phyloP scores from a whole-genome alignment of 768 basidiomycete species.

The Auriscalpium microsporum region DNA sequence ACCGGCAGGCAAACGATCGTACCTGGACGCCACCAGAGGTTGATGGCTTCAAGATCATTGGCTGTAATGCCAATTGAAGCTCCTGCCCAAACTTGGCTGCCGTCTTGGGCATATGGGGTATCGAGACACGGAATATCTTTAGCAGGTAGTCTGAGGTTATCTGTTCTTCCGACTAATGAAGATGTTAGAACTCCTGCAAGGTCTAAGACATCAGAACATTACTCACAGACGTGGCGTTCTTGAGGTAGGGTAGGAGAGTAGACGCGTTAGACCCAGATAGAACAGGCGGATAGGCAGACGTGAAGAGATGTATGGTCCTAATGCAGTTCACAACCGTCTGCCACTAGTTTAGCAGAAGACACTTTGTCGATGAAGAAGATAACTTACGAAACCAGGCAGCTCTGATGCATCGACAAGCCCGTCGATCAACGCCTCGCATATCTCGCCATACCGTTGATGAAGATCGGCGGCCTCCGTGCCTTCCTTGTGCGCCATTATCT shows the following conservation, averaged over 20 bases:
- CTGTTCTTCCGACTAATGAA: slow-evolving; percentile 68
- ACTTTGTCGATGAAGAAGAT: not conserved
- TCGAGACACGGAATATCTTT: slow-evolving; percentile 76
- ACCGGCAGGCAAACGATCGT: slow-evolving; percentile 12
- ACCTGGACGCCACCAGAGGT: slow-evolving; percentile 60
- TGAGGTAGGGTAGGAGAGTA: slow-evolving; percentile 84
- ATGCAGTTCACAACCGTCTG: slow-evolving; percentile 81
- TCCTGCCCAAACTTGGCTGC: slow-evolving; percentile 83
- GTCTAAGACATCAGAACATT: not conserved
- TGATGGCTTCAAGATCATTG: slow-evolving; percentile 87
- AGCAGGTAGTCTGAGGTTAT: slow-evolving; percentile 79
- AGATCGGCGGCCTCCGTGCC: slow-evolving; percentile 42
- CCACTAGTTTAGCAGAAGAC: not conserved
- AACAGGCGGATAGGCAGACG: slow-evolving; percentile 73
- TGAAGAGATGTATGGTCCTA: slow-evolving; percentile 76
- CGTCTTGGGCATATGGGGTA: slow-evolving; percentile 86
- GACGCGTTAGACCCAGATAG: slow-evolving; percentile 80
- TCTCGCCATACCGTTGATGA: slow-evolving; percentile 64
- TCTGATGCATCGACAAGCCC: slow-evolving; percentile 82
- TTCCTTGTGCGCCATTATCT: slow-evolving; percentile 70
- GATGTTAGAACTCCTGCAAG: not conserved
- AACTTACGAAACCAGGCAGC: slow-evolving; percentile 65
- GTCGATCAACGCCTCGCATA: slow-evolving; percentile 82
- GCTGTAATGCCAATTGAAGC: slow-evolving; percentile 70
- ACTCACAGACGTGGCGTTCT: slow-evolving; percentile 68